Percentiles rank a stretch among this genome's conserved stretches.
Conservation (phyloP, 2,329 filamentous ascomycete species). For the Fusarium sp. region DNA sequence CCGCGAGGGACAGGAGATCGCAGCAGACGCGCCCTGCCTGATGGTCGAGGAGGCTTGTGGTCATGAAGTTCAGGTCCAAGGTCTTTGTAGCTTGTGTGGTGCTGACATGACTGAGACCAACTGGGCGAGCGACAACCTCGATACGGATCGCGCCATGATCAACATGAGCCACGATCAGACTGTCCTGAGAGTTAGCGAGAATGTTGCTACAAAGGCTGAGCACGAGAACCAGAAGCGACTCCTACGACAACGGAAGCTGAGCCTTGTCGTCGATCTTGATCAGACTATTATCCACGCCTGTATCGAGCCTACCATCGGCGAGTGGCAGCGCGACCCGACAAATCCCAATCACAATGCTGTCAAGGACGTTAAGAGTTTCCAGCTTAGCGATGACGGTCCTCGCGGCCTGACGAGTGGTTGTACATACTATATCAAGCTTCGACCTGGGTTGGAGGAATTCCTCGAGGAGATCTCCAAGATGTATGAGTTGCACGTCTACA, state of each 20-base stretch:
- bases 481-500: conserved; percentile 98
- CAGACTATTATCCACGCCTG: conserved; percentile 99
- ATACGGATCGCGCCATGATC: conserved; percentile 89
- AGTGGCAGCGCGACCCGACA: conserved; percentile 90
- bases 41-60: conserved; percentile 92
- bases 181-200: conserved; percentile 85
- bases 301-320: conserved; percentile 94
- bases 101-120: conserved; percentile 95
- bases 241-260: conserved; percentile 85
- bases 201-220: conserved; percentile 85
- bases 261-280: conserved; percentile 95
- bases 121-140: conserved; percentile 84
- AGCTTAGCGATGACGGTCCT: conserved; percentile 88
- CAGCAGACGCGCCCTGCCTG: conserved; percentile 71
- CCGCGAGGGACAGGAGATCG: conserved; percentile 74
- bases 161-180: conserved; percentile 96
- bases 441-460: conserved; percentile 87
- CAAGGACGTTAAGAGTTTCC: conserved; percentile 89
- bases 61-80: conserved; percentile 91
- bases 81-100: conserved; percentile 92
- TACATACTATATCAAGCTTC: conserved; percentile 99
- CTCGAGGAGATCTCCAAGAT: conserved; percentile 81
- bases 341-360: conserved; percentile 95
- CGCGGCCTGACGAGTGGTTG: conserved; percentile 78
- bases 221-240: conserved; percentile 88